Conservation (phyloP, 768 basidiomycete species). For the Candolleomyces aberdarensis region DNA sequence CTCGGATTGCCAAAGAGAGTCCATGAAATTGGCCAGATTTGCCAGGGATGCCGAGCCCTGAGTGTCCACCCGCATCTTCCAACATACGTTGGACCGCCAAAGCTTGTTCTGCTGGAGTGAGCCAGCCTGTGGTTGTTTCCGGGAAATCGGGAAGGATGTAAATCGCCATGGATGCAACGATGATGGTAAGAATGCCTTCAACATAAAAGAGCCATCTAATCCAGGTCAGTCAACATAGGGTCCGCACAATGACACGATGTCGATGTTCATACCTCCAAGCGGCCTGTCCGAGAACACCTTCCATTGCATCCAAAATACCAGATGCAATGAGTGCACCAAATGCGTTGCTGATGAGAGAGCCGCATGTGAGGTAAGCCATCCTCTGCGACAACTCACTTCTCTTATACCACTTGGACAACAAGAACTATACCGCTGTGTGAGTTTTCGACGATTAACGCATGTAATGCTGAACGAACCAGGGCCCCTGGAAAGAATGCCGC, state of each 20-base stretch:
- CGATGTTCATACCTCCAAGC: conserved; percentile 63
- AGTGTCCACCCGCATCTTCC: conserved; percentile 41
- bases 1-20: conserved; percentile 55
- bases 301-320: conserved; percentile 69
- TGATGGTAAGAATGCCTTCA: conserved; percentile 58
- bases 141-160: conserved; percentile 78
- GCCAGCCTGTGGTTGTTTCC: conserved; percentile 47
- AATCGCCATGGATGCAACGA: conserved; percentile 45
- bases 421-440: conserved; percentile 28
- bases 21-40: conserved; percentile 29
- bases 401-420: conserved; percentile 73
- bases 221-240: not conserved
- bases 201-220: conserved; percentile 70
- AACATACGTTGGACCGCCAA: conserved; percentile 59
- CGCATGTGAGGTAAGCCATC: conserved; percentile 66
- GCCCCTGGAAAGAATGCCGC: conserved; percentile 73
- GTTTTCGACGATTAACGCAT: not conserved
- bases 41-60: conserved; percentile 14
- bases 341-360: conserved; percentile 75
- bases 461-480: conserved; percentile 27
- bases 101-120: conserved; percentile 52
- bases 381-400: conserved; percentile 66
- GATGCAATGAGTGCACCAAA: conserved; percentile 80
- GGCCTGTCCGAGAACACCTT: conserved; percentile 60
- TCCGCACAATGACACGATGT: not conserved